These are phyloP conservation scores for Leishmania tarentolae DNA, from an alignment of 208 protist species.

Conservation along the genomic window DNA sequence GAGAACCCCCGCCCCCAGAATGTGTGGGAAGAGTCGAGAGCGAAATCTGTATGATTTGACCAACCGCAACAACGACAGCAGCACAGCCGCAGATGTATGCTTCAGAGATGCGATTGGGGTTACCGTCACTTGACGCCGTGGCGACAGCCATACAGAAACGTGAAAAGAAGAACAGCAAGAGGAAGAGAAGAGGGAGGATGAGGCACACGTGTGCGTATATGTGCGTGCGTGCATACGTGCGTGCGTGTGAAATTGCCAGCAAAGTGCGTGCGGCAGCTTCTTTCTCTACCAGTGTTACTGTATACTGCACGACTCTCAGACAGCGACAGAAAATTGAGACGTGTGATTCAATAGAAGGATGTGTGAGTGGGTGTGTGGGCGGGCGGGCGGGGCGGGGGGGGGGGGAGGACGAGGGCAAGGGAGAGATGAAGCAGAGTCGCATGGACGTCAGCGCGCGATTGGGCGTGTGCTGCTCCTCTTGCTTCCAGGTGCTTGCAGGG, in stretches of 20 bases:
- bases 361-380: neutral
- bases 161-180: neutral
- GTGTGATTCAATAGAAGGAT: neutral
- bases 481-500: neutral
- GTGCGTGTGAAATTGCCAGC: neutral
- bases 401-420: neutral
- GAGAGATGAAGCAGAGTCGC: neutral
- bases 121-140: neutral
- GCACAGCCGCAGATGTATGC: too few species aligned
- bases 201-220: neutral
- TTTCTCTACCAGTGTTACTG: neutral
- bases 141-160: too few species aligned
- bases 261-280: neutral
- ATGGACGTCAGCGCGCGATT: neutral
- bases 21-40: neutral
- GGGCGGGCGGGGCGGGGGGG: neutral
- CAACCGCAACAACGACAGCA: too few species aligned
- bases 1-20: neutral
- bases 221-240: neutral
- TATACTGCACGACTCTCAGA: neutral
- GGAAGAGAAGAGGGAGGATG: neutral
- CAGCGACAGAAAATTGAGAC: neutral
- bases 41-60: too few species aligned
- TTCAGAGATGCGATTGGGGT: neutral
- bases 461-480: neutral